Conservation (phyloP, 106 monocot species). For the Xerophyta viscosa region DNA sequence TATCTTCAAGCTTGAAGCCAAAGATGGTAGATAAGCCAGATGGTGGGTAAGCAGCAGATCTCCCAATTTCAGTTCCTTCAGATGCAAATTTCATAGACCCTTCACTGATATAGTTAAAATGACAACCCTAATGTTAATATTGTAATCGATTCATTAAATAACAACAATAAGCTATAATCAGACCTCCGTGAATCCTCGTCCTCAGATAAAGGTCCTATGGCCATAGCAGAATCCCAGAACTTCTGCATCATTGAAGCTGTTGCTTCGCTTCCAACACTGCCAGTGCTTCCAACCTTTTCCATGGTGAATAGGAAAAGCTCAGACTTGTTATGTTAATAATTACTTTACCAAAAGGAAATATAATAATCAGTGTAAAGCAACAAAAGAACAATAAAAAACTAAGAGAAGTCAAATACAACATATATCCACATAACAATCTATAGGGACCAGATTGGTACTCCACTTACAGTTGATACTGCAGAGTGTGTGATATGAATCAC, state of each 20-base stretch:
- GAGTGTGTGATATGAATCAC: conserved; percentile 68
- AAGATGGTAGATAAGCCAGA: conserved; percentile 39
- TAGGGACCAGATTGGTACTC: too few species aligned
- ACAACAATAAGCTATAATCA: not conserved
- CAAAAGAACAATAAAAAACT: not conserved
- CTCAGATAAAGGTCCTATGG: conserved; percentile 54
- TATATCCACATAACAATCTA: not conserved
- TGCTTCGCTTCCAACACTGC: conserved; percentile 53
- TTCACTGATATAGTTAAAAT: conserved; percentile 36
- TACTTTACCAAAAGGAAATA: not conserved
- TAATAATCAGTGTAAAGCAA: too few species aligned
- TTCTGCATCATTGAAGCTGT: conserved; percentile 79
- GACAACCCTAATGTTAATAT: too few species aligned
- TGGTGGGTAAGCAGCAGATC: conserved; percentile 25
- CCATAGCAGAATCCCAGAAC: conserved; percentile 95
- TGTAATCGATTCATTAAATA: too few species aligned
- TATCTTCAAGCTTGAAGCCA: conserved; percentile 69
- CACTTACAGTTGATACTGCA: conserved; percentile 64
- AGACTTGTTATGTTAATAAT: not conserved
- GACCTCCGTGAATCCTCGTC: conserved; percentile 46
- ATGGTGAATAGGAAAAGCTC: not conserved
- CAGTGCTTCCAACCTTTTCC: conserved; percentile 68
- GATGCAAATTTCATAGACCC: conserved; percentile 50
- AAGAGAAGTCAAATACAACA: not conserved
- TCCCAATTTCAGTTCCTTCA: conserved; percentile 55